Conservation (phyloP, 345 rosid genomes). For the Boechera stricta region DNA sequence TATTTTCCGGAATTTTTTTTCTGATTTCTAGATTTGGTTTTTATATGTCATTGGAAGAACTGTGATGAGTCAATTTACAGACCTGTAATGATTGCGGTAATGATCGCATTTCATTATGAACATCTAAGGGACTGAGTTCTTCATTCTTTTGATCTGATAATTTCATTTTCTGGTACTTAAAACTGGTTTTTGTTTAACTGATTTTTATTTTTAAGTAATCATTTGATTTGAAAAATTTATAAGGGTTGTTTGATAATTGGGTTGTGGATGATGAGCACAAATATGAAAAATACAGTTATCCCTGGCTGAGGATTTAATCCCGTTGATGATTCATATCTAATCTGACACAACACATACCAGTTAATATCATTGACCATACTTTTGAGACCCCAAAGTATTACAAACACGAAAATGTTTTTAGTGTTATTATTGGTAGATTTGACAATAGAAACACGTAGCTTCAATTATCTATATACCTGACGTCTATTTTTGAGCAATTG, state of each 20-base stretch:
- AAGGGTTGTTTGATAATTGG: too few species aligned
- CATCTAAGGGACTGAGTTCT: constrained; percentile 97
- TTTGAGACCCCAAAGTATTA: not conserved
- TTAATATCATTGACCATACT: not conserved
- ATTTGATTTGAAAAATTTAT: too few species aligned
- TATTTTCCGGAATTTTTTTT: not conserved
- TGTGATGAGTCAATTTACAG: constrained; percentile 76
- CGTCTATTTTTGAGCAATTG: too few species aligned
- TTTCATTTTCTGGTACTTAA: not conserved
- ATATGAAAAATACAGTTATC: too few species aligned
- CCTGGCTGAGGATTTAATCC: not conserved
- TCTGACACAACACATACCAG: constrained; percentile 18
- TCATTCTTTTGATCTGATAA: not conserved
- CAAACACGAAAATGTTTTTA: too few species aligned
- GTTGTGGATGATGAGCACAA: too few species aligned
- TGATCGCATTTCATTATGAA: constrained; percentile 79
- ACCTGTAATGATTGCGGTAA: constrained; percentile 93
- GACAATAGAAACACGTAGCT: too few species aligned
- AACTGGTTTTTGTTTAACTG: not conserved
- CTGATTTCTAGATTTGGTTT: too few species aligned
- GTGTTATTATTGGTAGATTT: not conserved
- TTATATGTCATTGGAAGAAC: constrained; percentile 36
- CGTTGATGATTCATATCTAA: constrained; percentile 25
- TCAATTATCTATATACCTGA: too few species aligned
- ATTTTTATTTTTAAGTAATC: too few species aligned